phyloP scores from a whole-genome alignment of 2,329 filamentous ascomycete genomes.

The Neofusicoccum kwambonambiense region DNA sequence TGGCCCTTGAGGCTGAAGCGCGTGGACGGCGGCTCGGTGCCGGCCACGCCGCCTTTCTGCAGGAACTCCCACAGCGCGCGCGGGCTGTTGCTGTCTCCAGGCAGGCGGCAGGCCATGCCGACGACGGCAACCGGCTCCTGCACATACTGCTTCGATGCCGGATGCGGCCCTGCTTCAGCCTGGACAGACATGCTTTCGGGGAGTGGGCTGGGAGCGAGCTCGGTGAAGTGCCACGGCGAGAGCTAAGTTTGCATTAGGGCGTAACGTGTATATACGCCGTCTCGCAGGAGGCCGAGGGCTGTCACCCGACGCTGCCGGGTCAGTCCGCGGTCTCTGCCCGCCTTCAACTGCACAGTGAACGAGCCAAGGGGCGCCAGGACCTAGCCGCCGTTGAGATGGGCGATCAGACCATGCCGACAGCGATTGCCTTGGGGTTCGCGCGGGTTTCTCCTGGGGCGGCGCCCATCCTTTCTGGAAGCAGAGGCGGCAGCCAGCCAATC shows the following conservation, averaged over 20 bases:
- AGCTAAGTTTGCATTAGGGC: background rate
- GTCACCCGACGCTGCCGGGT: background rate
- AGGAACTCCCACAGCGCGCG: slow-evolving; percentile 25
- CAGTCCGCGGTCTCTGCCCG: background rate
- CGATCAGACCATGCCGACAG: background rate
- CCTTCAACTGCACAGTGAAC: background rate
- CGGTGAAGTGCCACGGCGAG: background rate
- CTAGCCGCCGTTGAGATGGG: background rate
- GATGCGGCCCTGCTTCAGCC: background rate
- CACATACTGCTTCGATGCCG: slow-evolving; percentile 4
- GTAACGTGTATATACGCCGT: background rate
- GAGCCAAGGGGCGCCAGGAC: background rate
- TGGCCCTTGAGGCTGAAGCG: slow-evolving; percentile 35
- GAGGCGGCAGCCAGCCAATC: background rate
- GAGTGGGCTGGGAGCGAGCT: background rate
- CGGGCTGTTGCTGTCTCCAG: slow-evolving; percentile 13
- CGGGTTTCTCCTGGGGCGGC: background rate
- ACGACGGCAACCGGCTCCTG: slow-evolving; percentile 24
- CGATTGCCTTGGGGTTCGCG: background rate
- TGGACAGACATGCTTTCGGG: background rate
- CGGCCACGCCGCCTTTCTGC: slow-evolving; percentile 28
- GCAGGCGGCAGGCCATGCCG: slow-evolving; percentile 21
- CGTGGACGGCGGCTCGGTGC: slow-evolving; percentile 25
- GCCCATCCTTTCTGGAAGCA: background rate
- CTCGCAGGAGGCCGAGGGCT: background rate